Percentiles rank a stretch among this genome's conserved stretches.
Evolutionary conservation across 805 yeast species (phyloP).

Genomic region (Pachysolen tannophilus): DNA sequence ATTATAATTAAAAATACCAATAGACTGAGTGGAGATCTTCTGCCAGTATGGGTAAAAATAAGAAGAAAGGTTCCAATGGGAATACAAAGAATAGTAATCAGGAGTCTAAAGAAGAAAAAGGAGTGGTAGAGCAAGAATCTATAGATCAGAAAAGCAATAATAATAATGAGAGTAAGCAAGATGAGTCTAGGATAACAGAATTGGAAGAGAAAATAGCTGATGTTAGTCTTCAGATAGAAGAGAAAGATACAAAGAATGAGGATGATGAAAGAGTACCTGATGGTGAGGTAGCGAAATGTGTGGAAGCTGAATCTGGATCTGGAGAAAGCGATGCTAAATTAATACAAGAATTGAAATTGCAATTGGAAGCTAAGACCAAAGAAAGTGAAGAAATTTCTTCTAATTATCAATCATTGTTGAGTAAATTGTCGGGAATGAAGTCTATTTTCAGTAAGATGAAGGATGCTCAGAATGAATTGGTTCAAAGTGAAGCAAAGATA

Average conservation of each 20-base stretch:
- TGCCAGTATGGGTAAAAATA: neutral
- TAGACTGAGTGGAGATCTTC: neutral
- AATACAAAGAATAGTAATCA: too few species aligned
- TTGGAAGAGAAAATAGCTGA: neutral
- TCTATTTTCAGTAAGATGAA: conserved; percentile 67
- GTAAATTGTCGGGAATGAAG: conserved; percentile 66
- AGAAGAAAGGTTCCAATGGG: too few species aligned
- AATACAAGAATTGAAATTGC: conserved; percentile 15
- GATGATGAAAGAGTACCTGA: neutral
- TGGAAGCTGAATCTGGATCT: too few species aligned
- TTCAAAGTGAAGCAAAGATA: conserved; percentile 38
- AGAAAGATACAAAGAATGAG: neutral
- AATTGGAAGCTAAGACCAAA: conserved; percentile 27
- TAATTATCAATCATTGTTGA: conserved; percentile 54
- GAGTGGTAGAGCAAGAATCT: neutral
- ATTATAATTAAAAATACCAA: neutral
- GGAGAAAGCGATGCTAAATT: neutral
- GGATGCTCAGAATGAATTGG: conserved; percentile 57
- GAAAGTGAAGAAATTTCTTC: conserved; percentile 53
- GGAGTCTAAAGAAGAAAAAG: neutral
- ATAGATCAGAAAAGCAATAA: neutral
- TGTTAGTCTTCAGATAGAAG: neutral
- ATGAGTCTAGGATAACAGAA: neutral
- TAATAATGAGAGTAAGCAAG: neutral
- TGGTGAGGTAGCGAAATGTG: too few species aligned